phyloP scores from a whole-genome alignment of 2,329 filamentous ascomycete species.

The Fusarium sp. region DNA sequence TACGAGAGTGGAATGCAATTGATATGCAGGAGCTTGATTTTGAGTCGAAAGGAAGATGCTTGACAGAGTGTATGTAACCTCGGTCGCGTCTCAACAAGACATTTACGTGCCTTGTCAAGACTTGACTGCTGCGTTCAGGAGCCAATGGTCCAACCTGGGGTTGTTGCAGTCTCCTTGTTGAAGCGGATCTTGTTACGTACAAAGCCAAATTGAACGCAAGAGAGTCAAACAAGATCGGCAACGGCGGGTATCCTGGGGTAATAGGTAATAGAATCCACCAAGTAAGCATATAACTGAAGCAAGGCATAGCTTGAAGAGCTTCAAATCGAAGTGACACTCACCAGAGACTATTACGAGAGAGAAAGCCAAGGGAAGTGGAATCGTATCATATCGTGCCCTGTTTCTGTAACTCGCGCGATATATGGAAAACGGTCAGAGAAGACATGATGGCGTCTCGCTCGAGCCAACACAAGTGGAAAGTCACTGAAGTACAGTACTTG shows the following conservation, averaged over 20 bases:
- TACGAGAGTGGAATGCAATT: background rate
- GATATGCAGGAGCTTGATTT: background rate
- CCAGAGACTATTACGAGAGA: background rate
- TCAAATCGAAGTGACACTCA: background rate
- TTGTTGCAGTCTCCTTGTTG: background rate
- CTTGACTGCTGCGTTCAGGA: background rate
- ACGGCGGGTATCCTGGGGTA: constrained; percentile 12
- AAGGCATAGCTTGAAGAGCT: background rate
- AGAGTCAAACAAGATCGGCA: background rate
- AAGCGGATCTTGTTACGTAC: constrained; percentile 31
- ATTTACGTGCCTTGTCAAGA: background rate
- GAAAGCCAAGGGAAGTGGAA: background rate
- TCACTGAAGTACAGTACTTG: constrained; percentile 30
- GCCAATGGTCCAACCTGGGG: background rate
- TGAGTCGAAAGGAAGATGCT: background rate
- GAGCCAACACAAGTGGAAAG: background rate
- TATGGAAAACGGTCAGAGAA: background rate
- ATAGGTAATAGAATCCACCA: background rate
- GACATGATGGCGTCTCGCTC: background rate
- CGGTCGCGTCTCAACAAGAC: background rate
- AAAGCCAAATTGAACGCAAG: constrained; percentile 13
- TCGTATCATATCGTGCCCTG: background rate
- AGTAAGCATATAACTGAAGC: background rate
- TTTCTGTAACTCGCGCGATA: constrained; percentile 9
- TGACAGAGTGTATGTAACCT: background rate